A percentile compares a stretch with the other conserved stretches of the same genome.
phyloP scores from a whole-genome alignment of 2,329 filamentous ascomycete species.

The Pseudocercospora eumusae region DNA sequence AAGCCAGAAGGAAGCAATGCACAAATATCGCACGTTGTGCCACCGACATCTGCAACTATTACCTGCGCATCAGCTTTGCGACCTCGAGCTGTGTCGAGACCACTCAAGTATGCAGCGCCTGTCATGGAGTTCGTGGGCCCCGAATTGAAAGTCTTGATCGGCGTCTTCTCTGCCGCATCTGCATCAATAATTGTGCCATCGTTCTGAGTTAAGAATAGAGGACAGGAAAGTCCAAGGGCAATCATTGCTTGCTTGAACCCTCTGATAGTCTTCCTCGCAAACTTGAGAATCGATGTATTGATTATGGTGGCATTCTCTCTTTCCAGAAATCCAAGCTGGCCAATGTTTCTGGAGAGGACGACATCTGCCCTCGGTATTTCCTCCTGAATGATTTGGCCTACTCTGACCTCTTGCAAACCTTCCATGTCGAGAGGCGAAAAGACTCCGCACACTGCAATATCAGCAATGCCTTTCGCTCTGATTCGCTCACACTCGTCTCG shows the following conservation, averaged over 20 bases:
- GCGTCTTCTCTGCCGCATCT: conserved; percentile 3
- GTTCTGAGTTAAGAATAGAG: conserved; percentile 7
- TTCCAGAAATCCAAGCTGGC: conserved; percentile 8
- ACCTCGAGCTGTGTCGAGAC: not conserved
- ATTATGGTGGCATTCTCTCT: conserved; percentile 10
- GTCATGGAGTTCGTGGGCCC: conserved; percentile 8
- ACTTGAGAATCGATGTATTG: conserved; percentile 10
- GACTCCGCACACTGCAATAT: conserved; percentile 9
- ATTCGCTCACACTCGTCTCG: not conserved
- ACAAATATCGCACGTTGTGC: conserved; percentile 6
- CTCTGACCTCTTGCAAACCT: not conserved
- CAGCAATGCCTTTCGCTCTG: not conserved
- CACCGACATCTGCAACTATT: conserved; percentile 12
- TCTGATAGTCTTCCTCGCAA: conserved; percentile 2
- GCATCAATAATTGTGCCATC: conserved; percentile 8
- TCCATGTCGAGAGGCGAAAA: conserved; percentile 7
- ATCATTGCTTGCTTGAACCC: conserved; percentile 6
- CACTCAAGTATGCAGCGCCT: conserved; percentile 7
- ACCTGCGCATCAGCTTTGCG: conserved; percentile 6
- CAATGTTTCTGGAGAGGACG: conserved; percentile 3
- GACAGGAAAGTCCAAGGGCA: not conserved
- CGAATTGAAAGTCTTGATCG: conserved; percentile 9
- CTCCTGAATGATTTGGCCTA: not conserved
- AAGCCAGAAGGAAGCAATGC: conserved; percentile 6
- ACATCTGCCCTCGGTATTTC: conserved; percentile 5